Evolutionary conservation across 495 filamentous ascomycete species (phyloP).

Genomic region (Elaphomyces granulatus): DNA sequence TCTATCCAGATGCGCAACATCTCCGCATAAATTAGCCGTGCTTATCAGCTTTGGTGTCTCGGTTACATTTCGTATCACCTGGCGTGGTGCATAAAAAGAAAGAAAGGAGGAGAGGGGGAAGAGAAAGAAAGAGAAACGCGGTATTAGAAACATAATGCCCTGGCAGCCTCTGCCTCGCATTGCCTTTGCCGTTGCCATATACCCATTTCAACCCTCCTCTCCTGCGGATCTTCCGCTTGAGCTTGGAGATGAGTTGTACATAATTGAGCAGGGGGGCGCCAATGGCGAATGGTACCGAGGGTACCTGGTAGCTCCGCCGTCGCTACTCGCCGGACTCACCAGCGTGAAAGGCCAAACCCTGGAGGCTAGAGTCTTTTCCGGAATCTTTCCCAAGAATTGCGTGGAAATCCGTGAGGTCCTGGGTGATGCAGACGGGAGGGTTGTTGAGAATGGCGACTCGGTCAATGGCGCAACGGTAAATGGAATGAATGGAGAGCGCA

Average conservation of each 20-base stretch:
- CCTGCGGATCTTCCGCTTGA: slow-evolving; percentile 92
- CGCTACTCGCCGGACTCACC: slow-evolving; percentile 80
- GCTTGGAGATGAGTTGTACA: slow-evolving; percentile 94
- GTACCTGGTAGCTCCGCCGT: slow-evolving; percentile 89
- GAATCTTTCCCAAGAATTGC: slow-evolving; percentile 88
- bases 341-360: slow-evolving; percentile 84
- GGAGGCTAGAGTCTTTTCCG: slow-evolving; percentile 89
- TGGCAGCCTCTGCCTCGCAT: slow-evolving; percentile 95
- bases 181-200: slow-evolving; percentile 90
- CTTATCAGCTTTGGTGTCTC: too few species aligned
- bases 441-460: slow-evolving; percentile 21
- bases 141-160: slow-evolving; percentile 48
- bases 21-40: too few species aligned
- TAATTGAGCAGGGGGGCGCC: slow-evolving; percentile 84
- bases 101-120: slow-evolving; percentile 1
- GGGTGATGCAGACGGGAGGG: slow-evolving; percentile 38
- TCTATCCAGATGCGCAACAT: too few species aligned
- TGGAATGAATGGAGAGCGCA: slow-evolving; percentile 2
- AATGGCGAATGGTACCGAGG: slow-evolving; percentile 87
- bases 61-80: too few species aligned
- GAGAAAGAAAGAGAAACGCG: neutral
- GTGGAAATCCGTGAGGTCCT: slow-evolving; percentile 73
- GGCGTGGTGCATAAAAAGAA: neutral
- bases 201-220: slow-evolving; percentile 75
- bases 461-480: slow-evolving; percentile 7